These are phyloP conservation scores for Agroathelia rolfsii DNA, from an alignment of 1,284 basidiomycete genomes.

Conservation along the genomic window DNA sequence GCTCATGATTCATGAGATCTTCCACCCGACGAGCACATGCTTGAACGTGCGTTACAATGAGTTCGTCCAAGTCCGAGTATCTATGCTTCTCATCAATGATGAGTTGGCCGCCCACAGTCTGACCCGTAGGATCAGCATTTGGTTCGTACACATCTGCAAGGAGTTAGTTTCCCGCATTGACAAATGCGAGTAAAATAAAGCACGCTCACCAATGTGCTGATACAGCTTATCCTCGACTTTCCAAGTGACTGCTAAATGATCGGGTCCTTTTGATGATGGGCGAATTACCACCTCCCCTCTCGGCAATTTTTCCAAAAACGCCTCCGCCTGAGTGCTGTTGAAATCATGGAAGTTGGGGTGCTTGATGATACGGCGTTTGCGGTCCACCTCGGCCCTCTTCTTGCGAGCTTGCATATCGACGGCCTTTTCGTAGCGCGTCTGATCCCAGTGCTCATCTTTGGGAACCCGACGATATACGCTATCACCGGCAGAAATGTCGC, in stretches of 20 bases:
- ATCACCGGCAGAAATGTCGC: constrained; percentile 64
- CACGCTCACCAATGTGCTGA: constrained; percentile 84
- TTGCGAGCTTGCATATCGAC: constrained; percentile 70
- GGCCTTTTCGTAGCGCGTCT: constrained; percentile 57
- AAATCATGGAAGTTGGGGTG: constrained; percentile 99
- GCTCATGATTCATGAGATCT: constrained; percentile 92
- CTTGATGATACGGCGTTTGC: constrained; percentile 83
- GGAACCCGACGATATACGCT: constrained; percentile 51
- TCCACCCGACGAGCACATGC: constrained; percentile 92
- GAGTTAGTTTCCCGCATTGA: constrained; percentile 5
- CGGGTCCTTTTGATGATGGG: constrained; percentile 88
- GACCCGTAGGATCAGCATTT: constrained; percentile 61
- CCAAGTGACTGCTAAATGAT: constrained; percentile 98
- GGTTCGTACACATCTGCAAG: constrained; percentile 81
- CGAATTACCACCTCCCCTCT: constrained; percentile 93
- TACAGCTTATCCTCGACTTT: constrained; percentile 96
- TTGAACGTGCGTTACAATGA: constrained; percentile 96
- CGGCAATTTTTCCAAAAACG: constrained; percentile 82
- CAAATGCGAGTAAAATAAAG: constrained; percentile 3
- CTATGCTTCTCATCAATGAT: constrained; percentile 76
- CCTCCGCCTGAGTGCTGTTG: constrained; percentile 85
- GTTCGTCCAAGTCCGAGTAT: constrained; percentile 93
- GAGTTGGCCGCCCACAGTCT: constrained; percentile 63
- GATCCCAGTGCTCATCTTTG: constrained; percentile 64
- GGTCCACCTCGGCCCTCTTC: constrained; percentile 73